Evolutionary conservation across 768 basidiomycete genomes (phyloP).

Genomic region (Auriscalpium orientale): DNA sequence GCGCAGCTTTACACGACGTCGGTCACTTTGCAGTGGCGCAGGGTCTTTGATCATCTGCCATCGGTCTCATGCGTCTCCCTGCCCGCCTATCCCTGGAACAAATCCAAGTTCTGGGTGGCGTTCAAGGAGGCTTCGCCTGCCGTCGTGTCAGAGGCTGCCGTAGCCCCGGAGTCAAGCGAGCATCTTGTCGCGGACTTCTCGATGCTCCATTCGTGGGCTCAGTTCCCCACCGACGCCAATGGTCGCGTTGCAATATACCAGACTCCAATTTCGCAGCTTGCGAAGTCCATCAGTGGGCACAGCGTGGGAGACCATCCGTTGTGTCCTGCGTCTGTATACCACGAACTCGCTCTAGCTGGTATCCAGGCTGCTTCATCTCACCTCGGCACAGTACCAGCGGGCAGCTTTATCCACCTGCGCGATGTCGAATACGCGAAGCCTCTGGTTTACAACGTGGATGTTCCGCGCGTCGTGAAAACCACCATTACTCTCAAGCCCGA

Average conservation of each 20-base stretch:
- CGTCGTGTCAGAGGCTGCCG: not conserved
- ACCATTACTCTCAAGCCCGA: slow-evolving; percentile 31
- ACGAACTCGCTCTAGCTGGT: slow-evolving; percentile 47
- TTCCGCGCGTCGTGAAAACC: slow-evolving; percentile 29
- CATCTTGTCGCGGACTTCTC: slow-evolving; percentile 19
- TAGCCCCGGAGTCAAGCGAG: not conserved
- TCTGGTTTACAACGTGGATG: slow-evolving; percentile 36
- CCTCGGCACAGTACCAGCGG: slow-evolving; percentile 18
- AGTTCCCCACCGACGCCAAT: slow-evolving; percentile 16
- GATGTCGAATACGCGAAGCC: slow-evolving; percentile 45
- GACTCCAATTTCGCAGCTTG: slow-evolving; percentile 39
- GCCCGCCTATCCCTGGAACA: slow-evolving; percentile 58
- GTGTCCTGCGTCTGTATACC: slow-evolving; percentile 61
- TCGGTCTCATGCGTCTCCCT: slow-evolving; percentile 36
- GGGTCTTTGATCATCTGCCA: slow-evolving; percentile 40
- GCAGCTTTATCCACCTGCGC: slow-evolving; percentile 33
- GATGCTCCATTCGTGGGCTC: slow-evolving; percentile 32
- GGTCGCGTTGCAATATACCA: slow-evolving; percentile 41
- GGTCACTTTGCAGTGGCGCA: slow-evolving; percentile 44
- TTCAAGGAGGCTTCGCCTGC: slow-evolving; percentile 27
- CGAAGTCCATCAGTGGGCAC: slow-evolving; percentile 45
- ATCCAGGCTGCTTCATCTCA: slow-evolving; percentile 30
- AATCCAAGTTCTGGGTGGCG: slow-evolving; percentile 48
- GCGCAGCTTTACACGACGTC: slow-evolving; percentile 39
- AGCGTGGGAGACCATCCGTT: slow-evolving; percentile 39